Base-by-base conservation (phyloP, 2,329 filamentous ascomycete species). In the Acarospora socialis region DNA sequence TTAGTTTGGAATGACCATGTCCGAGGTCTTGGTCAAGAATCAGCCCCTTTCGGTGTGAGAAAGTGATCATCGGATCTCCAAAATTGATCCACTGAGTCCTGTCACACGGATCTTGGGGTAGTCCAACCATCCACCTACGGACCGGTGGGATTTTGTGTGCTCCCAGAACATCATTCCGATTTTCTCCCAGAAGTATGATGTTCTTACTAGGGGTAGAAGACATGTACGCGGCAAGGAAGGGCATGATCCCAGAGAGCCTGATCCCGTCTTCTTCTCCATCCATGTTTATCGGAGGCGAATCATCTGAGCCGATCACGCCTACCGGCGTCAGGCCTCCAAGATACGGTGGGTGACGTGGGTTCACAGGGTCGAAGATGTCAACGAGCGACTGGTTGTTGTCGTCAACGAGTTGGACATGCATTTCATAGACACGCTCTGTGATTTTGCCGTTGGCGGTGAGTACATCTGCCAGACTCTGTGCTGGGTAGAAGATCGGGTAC, bases 341-440 rank as follows among this genome's bases (percentile, higher is more conserved):
- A 15, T 25, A 25, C 16, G 12, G 23, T 13, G 23, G 8, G 23
- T 25, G 16, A 5, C 3, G 12, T 6, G 23, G 23, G 23, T 25
- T 25, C 12, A 46, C 49, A 9, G 40, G 29, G 27, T 40, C 18
- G 1, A 33, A 34, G n/a, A 39, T 21, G n/a, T 51, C 40, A 27
- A 53, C 44, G n/a, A 50, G 35, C n/a, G 46, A 34, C 21, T 38
- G 7, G 5, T 40, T 40, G 4, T 46, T 15, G 3, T 43, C 14
- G 21, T 47, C 43, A 13, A 47, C 44, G 5, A 59, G 44, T 12
- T 45, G 44, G 7, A 52, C 52, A 15, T 45, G 43, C 40, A 60
- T 44, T 39, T 60, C 58, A 36, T 51, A 59, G 19, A 55, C 44
- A 26, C 46, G 46, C 3, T 39, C 28, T 2, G 25, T 31, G 1